Evolutionary conservation across 1,284 basidiomycete genomes (phyloP).

Genomic region (Leccinum ambiguum): DNA sequence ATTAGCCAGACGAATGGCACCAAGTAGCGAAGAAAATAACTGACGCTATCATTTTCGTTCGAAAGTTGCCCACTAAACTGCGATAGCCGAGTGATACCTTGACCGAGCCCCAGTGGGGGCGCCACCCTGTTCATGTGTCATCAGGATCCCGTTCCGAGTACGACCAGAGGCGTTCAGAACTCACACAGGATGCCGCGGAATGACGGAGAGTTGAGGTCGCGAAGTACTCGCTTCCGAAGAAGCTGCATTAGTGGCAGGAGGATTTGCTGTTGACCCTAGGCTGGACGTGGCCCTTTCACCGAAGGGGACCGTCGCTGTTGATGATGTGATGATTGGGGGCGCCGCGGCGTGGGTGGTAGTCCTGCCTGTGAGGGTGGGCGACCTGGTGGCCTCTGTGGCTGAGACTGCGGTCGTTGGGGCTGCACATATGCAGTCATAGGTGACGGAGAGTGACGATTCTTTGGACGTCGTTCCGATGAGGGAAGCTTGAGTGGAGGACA

Average conservation of each 20-base stretch:
- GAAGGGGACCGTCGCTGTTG: slow-evolving; percentile 35
- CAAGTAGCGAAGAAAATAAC: slow-evolving; percentile 19
- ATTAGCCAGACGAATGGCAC: slow-evolving; percentile 5
- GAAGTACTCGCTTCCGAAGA: slow-evolving; percentile 30
- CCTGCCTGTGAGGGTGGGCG: slow-evolving; percentile 36
- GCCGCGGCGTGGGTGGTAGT: slow-evolving; percentile 37
- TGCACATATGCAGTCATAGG: slow-evolving; percentile 36
- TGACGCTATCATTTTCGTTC: slow-evolving; percentile 47
- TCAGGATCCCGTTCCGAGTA: slow-evolving; percentile 14
- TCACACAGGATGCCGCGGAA: slow-evolving; percentile 31
- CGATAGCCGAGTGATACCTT: slow-evolving; percentile 57
- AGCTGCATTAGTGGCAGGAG: slow-evolving; percentile 18
- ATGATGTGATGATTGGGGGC: slow-evolving; percentile 34
- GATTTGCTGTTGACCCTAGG: slow-evolving; percentile 27
- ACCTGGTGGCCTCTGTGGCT: slow-evolving; percentile 43
- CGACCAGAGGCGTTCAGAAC: slow-evolving; percentile 14
- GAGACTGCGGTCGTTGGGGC: slow-evolving; percentile 49
- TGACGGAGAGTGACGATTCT: slow-evolving; percentile 42
- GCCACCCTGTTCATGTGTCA: slow-evolving; percentile 24
- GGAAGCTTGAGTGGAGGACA: neutral
- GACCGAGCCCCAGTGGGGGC: slow-evolving; percentile 48
- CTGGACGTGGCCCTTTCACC: slow-evolving; percentile 36
- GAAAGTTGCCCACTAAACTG: slow-evolving; percentile 65
- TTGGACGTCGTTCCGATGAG: slow-evolving; percentile 12
- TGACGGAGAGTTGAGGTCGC: slow-evolving; percentile 24